Evolutionary conservation across 2,329 filamentous ascomycete genomes (phyloP), one percentile per base, ranked within the genome.

Genomic region (Xylaria sp.): DNA sequence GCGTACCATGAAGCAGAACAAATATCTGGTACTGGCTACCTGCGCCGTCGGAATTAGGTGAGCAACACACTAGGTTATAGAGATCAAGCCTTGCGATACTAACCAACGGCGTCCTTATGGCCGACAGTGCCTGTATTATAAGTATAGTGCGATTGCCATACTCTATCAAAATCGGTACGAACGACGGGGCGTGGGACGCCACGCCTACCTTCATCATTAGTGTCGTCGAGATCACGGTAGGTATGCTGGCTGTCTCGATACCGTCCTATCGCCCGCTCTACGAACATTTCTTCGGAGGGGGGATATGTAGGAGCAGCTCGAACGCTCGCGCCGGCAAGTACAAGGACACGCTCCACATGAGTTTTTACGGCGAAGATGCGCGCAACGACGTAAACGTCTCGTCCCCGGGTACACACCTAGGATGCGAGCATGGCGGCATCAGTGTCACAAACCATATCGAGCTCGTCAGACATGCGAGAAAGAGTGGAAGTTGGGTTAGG

Each of bases 391-490:
- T 64, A 0, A 56, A 62, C 3, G 59, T 64, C 6, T 59, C 59
- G 5, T 65, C 63, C 1, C 63, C 52, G 9, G 60, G 63, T 3
- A 51, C 11, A 11, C 60, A 60, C 38, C 35, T 40, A 11, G 57
- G 46, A n/a, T 37, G 23, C 8, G 43, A 55, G 23, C 55, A 55
- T 35, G 35, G 15, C 7, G 60, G 57, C 0, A 65, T 65, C 33
- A 63, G 43, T 11, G 60, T 65, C 49, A 65, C 63, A 13, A 63
- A 63, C n/a, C 56, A 65, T 41, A 65, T 65, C 47, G 63, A 65
- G 40, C 53, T 63, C 6, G 48, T 63, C 7, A 38, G 60, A 7
- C 63, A 65, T 25, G 44, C 60, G 3, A 65, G 58, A 17, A 54
- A 51, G 44, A 58, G 63, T 15, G 63, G 63, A 15, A 54, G 37